These are phyloP conservation scores for Cucurbita moschata DNA, from an alignment of 306 rosid species.

Conservation along the genomic window DNA sequence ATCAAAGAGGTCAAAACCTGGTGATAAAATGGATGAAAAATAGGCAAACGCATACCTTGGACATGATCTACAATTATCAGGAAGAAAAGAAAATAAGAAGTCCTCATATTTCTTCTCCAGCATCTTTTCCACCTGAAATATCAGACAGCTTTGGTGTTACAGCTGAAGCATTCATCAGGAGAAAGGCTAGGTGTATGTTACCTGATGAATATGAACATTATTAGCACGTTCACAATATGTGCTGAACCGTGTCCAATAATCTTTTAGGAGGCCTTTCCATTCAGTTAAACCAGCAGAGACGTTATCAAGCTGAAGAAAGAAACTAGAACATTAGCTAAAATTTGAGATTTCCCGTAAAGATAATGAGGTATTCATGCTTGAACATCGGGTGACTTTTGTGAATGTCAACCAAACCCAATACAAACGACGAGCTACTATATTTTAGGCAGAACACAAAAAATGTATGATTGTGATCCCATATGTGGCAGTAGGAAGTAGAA, in stretches of 20 bases:
- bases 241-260: conserved; percentile 91
- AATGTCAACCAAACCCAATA: neutral
- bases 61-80: conserved; percentile 50
- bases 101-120: conserved; percentile 73
- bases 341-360: neutral
- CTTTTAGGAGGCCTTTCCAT: conserved; percentile 94
- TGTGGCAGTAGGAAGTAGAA: neutral
- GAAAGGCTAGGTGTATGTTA: neutral
- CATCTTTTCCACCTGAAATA: conserved; percentile 88
- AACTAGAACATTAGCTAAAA: neutral
- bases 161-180: neutral
- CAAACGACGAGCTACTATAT: neutral
- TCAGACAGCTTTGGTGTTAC: neutral
- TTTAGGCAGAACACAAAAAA: neutral
- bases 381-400: neutral
- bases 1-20: neutral
- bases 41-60: conserved; percentile 47
- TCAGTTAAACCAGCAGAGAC: conserved; percentile 92
- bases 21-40: neutral
- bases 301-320: conserved; percentile 71
- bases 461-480: neutral
- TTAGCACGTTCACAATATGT: conserved; percentile 57
- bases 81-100: conserved; percentile 55
- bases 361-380: neutral
- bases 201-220: conserved; percentile 81